phyloP scores from a whole-genome alignment of 805 yeast genomes.

The Teunomyces lycoperdinae region DNA sequence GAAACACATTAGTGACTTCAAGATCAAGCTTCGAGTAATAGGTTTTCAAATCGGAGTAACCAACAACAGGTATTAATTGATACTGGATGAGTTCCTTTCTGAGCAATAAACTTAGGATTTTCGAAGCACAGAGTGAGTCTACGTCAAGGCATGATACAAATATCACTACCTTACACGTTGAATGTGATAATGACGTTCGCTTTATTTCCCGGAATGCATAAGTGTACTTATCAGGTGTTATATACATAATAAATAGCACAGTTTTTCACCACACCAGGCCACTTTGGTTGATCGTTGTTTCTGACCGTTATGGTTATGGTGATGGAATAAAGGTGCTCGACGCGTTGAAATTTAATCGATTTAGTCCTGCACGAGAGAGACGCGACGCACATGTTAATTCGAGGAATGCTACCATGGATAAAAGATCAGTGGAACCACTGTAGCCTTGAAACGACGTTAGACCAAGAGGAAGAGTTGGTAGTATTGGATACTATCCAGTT shows the following conservation, averaged over 20 bases:
- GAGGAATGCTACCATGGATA: too few relatives aligned
- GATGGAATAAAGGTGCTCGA: not conserved
- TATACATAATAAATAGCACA: conserved; percentile 53
- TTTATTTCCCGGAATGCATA: conserved; percentile 66
- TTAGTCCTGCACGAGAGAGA: not conserved
- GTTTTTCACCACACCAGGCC: not conserved
- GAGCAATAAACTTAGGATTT: conserved; percentile 65
- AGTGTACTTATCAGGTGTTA: conserved; percentile 66
- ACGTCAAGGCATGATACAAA: conserved; percentile 89
- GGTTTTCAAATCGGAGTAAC: conserved; percentile 71
- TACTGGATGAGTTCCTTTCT: conserved; percentile 82
- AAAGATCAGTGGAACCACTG: too few relatives aligned
- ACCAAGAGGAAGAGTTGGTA: too few relatives aligned
- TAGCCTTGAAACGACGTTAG: too few relatives aligned
- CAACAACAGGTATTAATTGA: conserved; percentile 89
- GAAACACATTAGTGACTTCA: conserved; percentile 71
- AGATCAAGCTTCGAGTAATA: conserved; percentile 66
- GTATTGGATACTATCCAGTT: too few relatives aligned
- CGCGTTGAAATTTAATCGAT: not conserved
- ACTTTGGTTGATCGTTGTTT: not conserved
- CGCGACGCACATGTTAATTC: not conserved
- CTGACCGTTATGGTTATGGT: not conserved
- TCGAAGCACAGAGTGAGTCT: conserved; percentile 89
- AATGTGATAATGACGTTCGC: conserved; percentile 76
- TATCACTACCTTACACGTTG: conserved; percentile 84